These are phyloP conservation scores for Melanomma pulvis-pyrius DNA, from an alignment of 495 filamentous ascomycete species.

Conservation along the genomic window DNA sequence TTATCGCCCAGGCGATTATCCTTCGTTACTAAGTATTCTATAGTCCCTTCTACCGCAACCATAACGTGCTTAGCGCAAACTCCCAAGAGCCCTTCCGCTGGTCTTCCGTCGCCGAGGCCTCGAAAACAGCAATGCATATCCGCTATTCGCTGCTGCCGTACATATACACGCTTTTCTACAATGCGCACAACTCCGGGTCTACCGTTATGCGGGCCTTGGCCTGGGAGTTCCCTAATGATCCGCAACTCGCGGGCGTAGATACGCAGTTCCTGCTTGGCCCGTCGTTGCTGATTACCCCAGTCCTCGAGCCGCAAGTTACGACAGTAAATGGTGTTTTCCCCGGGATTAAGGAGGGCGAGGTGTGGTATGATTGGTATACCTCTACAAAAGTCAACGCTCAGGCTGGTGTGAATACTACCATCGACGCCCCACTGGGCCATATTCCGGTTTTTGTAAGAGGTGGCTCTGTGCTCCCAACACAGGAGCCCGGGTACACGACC, in stretches of 20 bases:
- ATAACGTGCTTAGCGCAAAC: constrained; percentile 66
- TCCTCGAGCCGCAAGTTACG: constrained; percentile 65
- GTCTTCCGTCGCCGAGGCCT: constrained; percentile 67
- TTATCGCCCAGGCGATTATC: neutral
- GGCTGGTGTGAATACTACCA: constrained; percentile 68
- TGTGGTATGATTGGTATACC: constrained; percentile 88
- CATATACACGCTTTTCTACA: constrained; percentile 77
- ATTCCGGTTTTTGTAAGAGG: constrained; percentile 79
- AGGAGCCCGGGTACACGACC: constrained; percentile 73
- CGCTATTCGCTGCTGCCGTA: constrained; percentile 77
- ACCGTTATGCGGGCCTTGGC: constrained; percentile 81
- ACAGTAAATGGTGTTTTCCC: constrained; percentile 79
- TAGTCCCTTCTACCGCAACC: constrained; percentile 80
- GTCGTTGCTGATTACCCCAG: constrained; percentile 71
- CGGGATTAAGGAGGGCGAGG: constrained; percentile 60
- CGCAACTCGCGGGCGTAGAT: constrained; percentile 66
- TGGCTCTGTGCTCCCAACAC: constrained; percentile 68
- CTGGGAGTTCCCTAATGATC: constrained; percentile 84
- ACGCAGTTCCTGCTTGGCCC: constrained; percentile 78
- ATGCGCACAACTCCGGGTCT: constrained; percentile 66
- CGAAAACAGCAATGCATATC: constrained; percentile 70
- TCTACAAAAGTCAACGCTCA: constrained; percentile 56
- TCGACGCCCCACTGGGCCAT: constrained; percentile 74
- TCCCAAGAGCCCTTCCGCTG: constrained; percentile 79
- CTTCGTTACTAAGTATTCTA: neutral